phyloP scores from a whole-genome alignment of 495 filamentous ascomycete genomes.

The Neurospora sp. region DNA sequence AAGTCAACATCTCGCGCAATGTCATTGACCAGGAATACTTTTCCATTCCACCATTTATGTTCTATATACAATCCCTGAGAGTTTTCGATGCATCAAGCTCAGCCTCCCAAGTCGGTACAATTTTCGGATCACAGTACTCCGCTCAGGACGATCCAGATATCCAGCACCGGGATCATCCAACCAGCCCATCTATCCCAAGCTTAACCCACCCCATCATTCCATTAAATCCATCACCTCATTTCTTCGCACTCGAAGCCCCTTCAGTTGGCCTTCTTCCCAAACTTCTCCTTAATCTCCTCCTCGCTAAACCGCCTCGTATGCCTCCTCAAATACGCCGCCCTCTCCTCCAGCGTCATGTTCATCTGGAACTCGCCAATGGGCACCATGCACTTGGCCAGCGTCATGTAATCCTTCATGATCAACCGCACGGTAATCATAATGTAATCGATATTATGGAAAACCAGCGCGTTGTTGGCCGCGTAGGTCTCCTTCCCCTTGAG shows the following conservation, averaged over 20 bases:
- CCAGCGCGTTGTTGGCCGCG: conserved; percentile 44
- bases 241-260: no score
- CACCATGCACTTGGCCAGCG: conserved; percentile 55
- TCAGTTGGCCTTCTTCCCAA: conserved; percentile 1
- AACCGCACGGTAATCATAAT: conserved; percentile 56
- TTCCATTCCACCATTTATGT: no score
- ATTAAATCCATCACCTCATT: no score
- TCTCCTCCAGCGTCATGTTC: conserved; percentile 46
- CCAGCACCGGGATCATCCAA: neutral
- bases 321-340: conserved; percentile 48
- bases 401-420: conserved; percentile 52
- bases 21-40: no score
- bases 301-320: conserved; percentile 53
- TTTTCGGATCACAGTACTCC: no score
- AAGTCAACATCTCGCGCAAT: no score
- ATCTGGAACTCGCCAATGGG: conserved; percentile 56
- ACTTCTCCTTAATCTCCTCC: conserved; percentile 43
- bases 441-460: conserved; percentile 65
- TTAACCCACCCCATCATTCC: no score
- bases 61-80: no score
- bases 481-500: conserved; percentile 51
- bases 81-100: no score
- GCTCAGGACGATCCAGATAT: neutral
- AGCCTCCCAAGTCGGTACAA: no score
- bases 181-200: neutral